Evolutionary conservation across 441 rosid species (phyloP), one percentile per base, ranked within the genome.

Genomic region (Erodium moschatum): DNA sequence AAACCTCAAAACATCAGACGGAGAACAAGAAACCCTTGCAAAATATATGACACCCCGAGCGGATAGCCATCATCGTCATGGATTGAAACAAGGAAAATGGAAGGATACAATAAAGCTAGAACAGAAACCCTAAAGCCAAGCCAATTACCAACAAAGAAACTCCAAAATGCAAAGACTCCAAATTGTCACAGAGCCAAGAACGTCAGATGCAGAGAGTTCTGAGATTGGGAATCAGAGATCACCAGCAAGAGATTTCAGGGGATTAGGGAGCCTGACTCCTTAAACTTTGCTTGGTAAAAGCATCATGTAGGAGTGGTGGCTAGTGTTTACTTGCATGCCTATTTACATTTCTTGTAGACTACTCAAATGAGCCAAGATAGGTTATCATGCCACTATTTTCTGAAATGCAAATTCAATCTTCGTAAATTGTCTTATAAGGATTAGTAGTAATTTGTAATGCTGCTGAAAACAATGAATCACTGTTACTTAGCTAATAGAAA

Each of bases 401-500:
- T 21, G 33, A 61, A 21, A 20, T 61, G 9, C 64, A 61, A 21
- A 24, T 35, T 35, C 24, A 61, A 24, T 61, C 27, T 3, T 24
- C 12, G 63, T 8, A 58, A 58, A 19, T 58, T 9, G 9, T 58
- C 24, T 20, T 58, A 58, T 19, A 21, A 21, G 13, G 42, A 40
- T 65, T 27, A 4, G 1, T 10, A 44, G 15, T 44, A 15, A 44
- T 67, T 63, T 9, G 38, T 13, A 24, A 63, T 13, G 40, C 66
- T 63, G 35, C 27, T 7, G 31, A 21, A 27, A 61, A 18, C 35
- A 9, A n/a, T 24, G 21, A 24, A 8, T 27, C 40, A 4, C 66
- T 64, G 44, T 70, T 71, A 19, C 50, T 71, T 62, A 65, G 6
- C 66, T 35, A 64, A 56, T 50, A 31, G 60, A 64, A 44, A 13